These are phyloP conservation scores for Talaromyces atroroseus DNA, from an alignment of 2,329 filamentous ascomycete species.

Conservation along the genomic window DNA sequence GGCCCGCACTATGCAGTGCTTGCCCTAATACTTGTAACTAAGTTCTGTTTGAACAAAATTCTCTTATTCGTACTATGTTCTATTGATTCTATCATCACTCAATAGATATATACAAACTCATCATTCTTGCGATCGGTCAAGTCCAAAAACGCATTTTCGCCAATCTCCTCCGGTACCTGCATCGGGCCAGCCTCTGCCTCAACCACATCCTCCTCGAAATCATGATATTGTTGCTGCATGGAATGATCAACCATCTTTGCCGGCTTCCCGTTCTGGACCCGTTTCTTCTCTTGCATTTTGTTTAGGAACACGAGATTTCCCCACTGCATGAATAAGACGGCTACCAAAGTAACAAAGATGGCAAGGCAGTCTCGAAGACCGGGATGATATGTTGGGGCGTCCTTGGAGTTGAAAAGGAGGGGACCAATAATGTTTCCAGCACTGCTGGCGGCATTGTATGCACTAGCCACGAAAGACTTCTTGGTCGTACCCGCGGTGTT, in stretches of 20 bases:
- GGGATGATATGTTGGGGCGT: slow-evolving; percentile 55
- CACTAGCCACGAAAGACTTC: slow-evolving; percentile 58
- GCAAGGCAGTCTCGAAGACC: slow-evolving; percentile 50
- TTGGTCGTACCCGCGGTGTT: slow-evolving; percentile 66
- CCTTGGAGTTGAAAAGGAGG: slow-evolving; percentile 53
- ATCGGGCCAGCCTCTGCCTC: slow-evolving; percentile 12
- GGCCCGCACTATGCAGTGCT: not conserved
- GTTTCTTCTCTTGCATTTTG: slow-evolving; percentile 49
- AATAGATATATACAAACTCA: slow-evolving; percentile 62
- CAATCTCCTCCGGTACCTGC: slow-evolving; percentile 26
- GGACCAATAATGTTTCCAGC: slow-evolving; percentile 64
- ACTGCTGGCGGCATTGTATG: slow-evolving; percentile 59
- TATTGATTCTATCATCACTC: too few relatives aligned
- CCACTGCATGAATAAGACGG: slow-evolving; percentile 50
- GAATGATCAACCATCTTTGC: slow-evolving; percentile 55
- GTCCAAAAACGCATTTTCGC: slow-evolving; percentile 53
- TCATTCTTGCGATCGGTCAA: slow-evolving; percentile 62
- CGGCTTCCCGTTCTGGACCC: slow-evolving; percentile 56
- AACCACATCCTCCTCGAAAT: slow-evolving; percentile 8
- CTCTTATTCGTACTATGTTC: not conserved
- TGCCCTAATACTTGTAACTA: too few relatives aligned
- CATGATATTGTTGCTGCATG: slow-evolving; percentile 53
- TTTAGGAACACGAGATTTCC: slow-evolving; percentile 50
- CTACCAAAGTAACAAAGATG: slow-evolving; percentile 47
- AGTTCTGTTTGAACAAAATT: not conserved